Conservation (phyloP, 2,329 filamentous ascomycete genomes). For the Bisporella sp. region DNA sequence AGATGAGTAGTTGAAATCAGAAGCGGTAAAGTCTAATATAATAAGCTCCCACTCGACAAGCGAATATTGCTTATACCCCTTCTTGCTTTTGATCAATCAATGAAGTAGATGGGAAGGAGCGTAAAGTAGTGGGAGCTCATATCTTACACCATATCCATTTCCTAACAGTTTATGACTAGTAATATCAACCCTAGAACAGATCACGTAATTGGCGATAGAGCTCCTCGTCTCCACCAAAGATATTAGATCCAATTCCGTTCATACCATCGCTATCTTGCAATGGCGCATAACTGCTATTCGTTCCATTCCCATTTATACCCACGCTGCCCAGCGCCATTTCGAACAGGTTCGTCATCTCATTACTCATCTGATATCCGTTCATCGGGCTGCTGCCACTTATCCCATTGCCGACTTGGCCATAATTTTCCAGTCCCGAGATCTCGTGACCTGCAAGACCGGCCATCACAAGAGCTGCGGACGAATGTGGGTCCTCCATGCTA, state of each 20-base stretch:
- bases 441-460: slow-evolving; percentile 41
- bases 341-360: slow-evolving; percentile 29
- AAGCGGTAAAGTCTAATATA: no score
- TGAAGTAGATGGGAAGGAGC: no score
- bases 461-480: slow-evolving; percentile 47
- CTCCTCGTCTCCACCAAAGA: slow-evolving; percentile 28
- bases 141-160: no score
- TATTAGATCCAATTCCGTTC: slow-evolving; percentile 19
- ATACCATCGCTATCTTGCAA: slow-evolving; percentile 9
- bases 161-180: not conserved
- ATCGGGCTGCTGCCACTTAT: slow-evolving; percentile 21
- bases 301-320: slow-evolving; percentile 15
- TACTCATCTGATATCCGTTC: slow-evolving; percentile 29
- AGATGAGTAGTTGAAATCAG: no score
- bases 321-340: slow-evolving; percentile 26
- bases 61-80: no score
- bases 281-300: slow-evolving; percentile 9
- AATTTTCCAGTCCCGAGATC: slow-evolving; percentile 18
- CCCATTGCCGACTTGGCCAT: slow-evolving; percentile 4
- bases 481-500: slow-evolving; percentile 39
- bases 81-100: no score
- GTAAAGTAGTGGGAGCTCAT: no score
- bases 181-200: slow-evolving; percentile 20
- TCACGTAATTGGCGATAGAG: slow-evolving; percentile 27
- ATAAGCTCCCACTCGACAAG: no score